phyloP scores from a whole-genome alignment of 352 stramenopile genomes.

The Pythium utonaiense region DNA sequence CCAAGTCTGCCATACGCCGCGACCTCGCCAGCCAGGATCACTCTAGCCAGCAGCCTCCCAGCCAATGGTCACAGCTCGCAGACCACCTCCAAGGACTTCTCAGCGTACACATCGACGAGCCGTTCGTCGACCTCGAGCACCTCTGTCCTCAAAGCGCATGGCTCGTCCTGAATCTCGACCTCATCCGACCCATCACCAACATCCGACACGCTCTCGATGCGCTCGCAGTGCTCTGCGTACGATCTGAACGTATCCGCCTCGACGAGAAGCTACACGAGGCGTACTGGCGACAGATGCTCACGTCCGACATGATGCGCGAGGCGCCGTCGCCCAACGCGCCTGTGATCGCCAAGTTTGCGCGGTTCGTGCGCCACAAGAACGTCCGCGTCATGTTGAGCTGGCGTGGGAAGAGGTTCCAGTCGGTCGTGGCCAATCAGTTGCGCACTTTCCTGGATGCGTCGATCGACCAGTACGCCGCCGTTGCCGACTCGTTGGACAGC shows the following conservation, averaged over 20 bases:
- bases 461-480: neutral
- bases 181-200: neutral
- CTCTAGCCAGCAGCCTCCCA: neutral
- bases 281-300: neutral
- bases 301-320: neutral
- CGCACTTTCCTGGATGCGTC: neutral
- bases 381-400: neutral
- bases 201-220: neutral
- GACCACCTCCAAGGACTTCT: conserved; percentile 1
- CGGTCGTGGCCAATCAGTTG: neutral
- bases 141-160: conserved; percentile 1
- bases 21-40: neutral
- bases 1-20: neutral
- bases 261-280: neutral
- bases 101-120: conserved; percentile 2
- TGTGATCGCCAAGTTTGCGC: neutral
- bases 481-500: neutral
- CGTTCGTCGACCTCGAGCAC: conserved; percentile 5
- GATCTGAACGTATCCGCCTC: neutral
- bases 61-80: neutral
- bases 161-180: conserved; percentile 4
- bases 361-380: neutral
- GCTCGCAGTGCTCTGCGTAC: neutral
- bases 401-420: neutral
- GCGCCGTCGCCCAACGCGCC: neutral